Base-by-base conservation (phyloP, 441 rosid genomes). In the Isatis lusitanica region DNA sequence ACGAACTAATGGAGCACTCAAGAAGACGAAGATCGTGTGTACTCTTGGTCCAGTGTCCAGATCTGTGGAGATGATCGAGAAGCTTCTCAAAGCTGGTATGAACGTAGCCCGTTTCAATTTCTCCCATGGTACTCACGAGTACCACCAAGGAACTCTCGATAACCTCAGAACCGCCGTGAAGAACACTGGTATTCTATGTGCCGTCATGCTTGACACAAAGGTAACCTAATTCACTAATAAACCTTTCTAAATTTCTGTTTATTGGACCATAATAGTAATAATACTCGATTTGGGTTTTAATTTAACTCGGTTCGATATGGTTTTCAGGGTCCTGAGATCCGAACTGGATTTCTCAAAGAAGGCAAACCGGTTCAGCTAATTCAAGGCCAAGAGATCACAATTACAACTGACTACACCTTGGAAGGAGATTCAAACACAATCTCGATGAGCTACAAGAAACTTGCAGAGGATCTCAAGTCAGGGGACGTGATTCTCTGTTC, bases 81-180 rank as follows among this genome's bases (percentile, higher is more conserved):
- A 90, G 84, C 90, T 92, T 73, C 86, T 92, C n/a, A 83, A 63
- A 62, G 93, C 98, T n/a, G 97, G 98, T 30, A 89, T 92, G 98
- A 92, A 90, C 60, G 98, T 92, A 38, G 98, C 93, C 10, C 93
- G 97, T 61, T 92, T 92, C 86, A 92, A 92, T 64, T 92, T 92
- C 86, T 92, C 98, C 0, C 98, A 92, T 26, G 98, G 98, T 12
- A 82, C 91, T 28, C 97, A 90, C 44, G 88, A 83, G 47, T 90
- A 93, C 48, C 98, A 90, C 71, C 93, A 89, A 81, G 98, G 85
- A 83, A 90, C 97, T 60, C 79, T 93, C 51, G 66, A 90, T 80
- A 90, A 69, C 28, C 74, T 75, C 7, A 53, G 79, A 69, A 75
- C 35, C 60, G 79, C 79, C 44, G 18, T 63, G 60, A 63, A 63